Evolutionary conservation across 2,329 filamentous ascomycete species (phyloP).

Genomic region (Coccinonectria pachysandricola): DNA sequence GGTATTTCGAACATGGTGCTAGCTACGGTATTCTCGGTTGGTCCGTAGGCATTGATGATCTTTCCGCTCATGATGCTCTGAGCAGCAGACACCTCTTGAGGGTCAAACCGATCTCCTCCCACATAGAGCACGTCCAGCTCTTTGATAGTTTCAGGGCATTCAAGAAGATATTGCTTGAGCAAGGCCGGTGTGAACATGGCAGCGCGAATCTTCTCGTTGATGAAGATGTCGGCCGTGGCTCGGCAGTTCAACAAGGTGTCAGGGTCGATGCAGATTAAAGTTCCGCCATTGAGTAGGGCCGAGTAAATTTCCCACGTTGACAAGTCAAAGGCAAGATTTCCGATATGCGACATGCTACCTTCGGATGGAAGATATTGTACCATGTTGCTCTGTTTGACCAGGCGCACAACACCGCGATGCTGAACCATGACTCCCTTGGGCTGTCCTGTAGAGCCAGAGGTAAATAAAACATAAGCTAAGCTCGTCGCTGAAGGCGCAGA

Average conservation of each 20-base stretch:
- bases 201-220: slow-evolving; percentile 3
- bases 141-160: slow-evolving; percentile 2
- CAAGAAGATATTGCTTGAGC: slow-evolving; percentile 12
- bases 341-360: slow-evolving; percentile 55
- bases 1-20: slow-evolving; percentile 3
- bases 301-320: slow-evolving; percentile 5
- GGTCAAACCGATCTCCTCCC: slow-evolving; percentile 13
- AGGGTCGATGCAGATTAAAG: slow-evolving; percentile 7
- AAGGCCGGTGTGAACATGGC: slow-evolving; percentile 9
- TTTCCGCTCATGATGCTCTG: slow-evolving; percentile 1
- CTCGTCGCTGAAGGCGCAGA: too few relatives aligned
- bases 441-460: slow-evolving; percentile 15
- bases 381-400: slow-evolving; percentile 20
- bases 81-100: slow-evolving; percentile 2
- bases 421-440: slow-evolving; percentile 29
- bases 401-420: slow-evolving; percentile 24
- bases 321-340: slow-evolving; percentile 49
- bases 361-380: slow-evolving; percentile 32
- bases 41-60: slow-evolving; percentile 9
- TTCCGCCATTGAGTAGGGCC: slow-evolving; percentile 6
- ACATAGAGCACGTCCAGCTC: slow-evolving; percentile 5
- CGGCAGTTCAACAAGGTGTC: slow-evolving; percentile 2
- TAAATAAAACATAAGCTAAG: slow-evolving; percentile 32
- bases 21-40: slow-evolving; percentile 10
- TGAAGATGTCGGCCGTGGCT: slow-evolving; percentile 4